phyloP scores from a whole-genome alignment of 2,329 filamentous ascomycete species.

The Fusarium kyushuense region DNA sequence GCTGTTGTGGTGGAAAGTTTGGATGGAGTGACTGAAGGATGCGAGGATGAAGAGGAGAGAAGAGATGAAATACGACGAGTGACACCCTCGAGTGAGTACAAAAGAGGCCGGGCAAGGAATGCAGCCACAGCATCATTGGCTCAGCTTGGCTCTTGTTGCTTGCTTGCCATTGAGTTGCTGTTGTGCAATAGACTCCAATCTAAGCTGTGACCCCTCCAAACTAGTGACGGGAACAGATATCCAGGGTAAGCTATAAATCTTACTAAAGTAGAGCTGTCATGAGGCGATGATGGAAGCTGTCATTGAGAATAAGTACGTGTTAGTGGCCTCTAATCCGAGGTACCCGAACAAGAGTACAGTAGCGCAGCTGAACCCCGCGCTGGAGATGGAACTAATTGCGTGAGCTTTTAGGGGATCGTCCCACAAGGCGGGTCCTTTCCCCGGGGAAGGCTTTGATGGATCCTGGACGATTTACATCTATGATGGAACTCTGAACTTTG shows the following conservation, averaged over 20 bases:
- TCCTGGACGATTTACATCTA: not conserved
- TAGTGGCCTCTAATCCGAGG: slow-evolving; percentile 29
- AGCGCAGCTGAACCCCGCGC: slow-evolving; percentile 46
- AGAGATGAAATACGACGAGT: slow-evolving; percentile 30
- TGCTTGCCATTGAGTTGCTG: slow-evolving; percentile 27
- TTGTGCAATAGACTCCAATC: slow-evolving; percentile 27
- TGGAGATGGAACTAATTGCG: slow-evolving; percentile 17
- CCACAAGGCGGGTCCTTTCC: slow-evolving; percentile 27
- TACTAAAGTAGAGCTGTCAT: slow-evolving; percentile 36
- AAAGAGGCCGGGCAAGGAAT: slow-evolving; percentile 6
- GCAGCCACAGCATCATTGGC: slow-evolving; percentile 43
- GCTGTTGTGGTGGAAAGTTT: slow-evolving; percentile 28
- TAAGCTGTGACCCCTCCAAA: slow-evolving; percentile 10
- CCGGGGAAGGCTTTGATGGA: slow-evolving; percentile 7
- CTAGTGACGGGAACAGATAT: slow-evolving; percentile 18
- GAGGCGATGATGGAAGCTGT: too few relatives aligned
- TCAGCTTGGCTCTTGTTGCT: not conserved
- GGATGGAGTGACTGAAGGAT: slow-evolving; percentile 14
- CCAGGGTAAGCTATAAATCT: slow-evolving; percentile 27
- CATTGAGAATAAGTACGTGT: too few relatives aligned
- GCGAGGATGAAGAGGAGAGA: slow-evolving; percentile 1
- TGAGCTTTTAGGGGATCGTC: slow-evolving; percentile 24
- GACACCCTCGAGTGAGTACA: slow-evolving; percentile 23
- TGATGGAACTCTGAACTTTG: not conserved
- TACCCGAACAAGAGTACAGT: slow-evolving; percentile 22